Conservation (phyloP, 73 alveolate species). For the Stentor roeselii region DNA sequence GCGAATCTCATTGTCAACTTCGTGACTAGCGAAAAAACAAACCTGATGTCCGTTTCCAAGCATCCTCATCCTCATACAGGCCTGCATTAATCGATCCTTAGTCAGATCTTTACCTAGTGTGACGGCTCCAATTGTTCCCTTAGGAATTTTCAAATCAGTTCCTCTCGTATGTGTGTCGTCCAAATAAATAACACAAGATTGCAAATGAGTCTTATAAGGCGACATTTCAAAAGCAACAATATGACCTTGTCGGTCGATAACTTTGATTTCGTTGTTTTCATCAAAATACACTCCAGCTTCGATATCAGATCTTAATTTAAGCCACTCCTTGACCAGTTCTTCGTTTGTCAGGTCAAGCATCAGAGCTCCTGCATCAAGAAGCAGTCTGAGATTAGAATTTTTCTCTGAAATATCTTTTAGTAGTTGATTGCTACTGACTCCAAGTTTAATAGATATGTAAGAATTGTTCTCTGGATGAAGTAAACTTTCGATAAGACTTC, state of each 20-base stretch:
- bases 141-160: slow-evolving; percentile 38
- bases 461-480: background rate
- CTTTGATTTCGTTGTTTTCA: background rate
- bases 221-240: background rate
- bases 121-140: slow-evolving; percentile 41
- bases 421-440: background rate
- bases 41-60: slow-evolving; percentile 41
- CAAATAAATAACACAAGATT: slow-evolving; percentile 33
- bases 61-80: slow-evolving; percentile 42
- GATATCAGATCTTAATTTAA: background rate
- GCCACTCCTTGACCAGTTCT: background rate
- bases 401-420: background rate
- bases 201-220: background rate
- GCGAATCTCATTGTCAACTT: background rate
- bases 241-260: background rate
- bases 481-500: background rate
- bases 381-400: background rate
- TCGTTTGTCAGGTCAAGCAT: background rate
- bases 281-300: background rate
- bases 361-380: background rate
- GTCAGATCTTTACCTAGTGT: slow-evolving; percentile 38
- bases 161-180: slow-evolving; percentile 56
- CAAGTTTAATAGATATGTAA: background rate
- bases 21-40: slow-evolving; percentile 26
- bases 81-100: slow-evolving; percentile 43